Conservation (phyloP, 2,329 filamentous ascomycete genomes). For the Aspergillus luchuensis region DNA sequence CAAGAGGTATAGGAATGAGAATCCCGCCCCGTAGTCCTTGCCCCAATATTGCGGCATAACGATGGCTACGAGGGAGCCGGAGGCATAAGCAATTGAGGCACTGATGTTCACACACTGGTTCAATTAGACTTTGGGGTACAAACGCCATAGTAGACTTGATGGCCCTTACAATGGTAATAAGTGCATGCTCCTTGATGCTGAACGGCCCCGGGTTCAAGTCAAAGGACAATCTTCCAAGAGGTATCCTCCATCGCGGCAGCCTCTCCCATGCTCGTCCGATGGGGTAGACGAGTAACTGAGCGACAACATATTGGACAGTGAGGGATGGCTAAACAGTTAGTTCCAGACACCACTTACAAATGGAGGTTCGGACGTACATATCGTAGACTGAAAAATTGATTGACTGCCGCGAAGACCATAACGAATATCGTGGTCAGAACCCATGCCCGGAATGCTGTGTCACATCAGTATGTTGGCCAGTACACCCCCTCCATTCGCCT, state of each 20-base stretch:
- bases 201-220: conserved; percentile 27
- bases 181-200: conserved; percentile 27
- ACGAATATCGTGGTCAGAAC: conserved; percentile 29
- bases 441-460: conserved; percentile 35
- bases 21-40: conserved; percentile 35
- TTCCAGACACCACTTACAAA: not conserved
- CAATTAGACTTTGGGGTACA: not conserved
- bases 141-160: too few relatives aligned
- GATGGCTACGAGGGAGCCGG: conserved; percentile 36
- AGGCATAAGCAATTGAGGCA: conserved; percentile 29
- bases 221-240: conserved; percentile 22
- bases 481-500: too few relatives aligned
- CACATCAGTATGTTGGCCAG: not conserved
- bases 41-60: conserved; percentile 39
- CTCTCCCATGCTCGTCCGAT: conserved; percentile 27
- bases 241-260: conserved; percentile 27
- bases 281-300: conserved; percentile 25
- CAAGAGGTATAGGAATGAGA: conserved; percentile 36
- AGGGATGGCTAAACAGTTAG: conserved; percentile 23
- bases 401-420: conserved; percentile 27
- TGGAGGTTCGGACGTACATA: conserved; percentile 20
- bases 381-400: conserved; percentile 30
- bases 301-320: conserved; percentile 26
- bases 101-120: conserved; percentile 34
- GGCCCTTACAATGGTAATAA: conserved; percentile 26